phyloP scores from a whole-genome alignment of 805 yeast species.

The Wickerhamomyces subpelliculosus region DNA sequence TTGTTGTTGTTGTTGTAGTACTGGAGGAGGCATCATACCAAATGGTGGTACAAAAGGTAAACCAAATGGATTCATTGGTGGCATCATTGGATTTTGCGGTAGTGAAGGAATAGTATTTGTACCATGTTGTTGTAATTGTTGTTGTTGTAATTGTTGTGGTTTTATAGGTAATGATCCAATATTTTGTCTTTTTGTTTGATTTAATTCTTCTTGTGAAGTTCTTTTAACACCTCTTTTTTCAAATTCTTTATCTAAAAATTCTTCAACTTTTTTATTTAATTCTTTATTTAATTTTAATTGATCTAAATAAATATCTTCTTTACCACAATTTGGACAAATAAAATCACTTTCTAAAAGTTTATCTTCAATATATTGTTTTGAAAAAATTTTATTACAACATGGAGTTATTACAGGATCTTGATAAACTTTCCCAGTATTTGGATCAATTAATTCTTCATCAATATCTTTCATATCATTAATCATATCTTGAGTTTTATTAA shows the following conservation, averaged over 20 bases:
- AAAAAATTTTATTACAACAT: conserved; percentile 59
- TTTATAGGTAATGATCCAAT: conserved; percentile 5
- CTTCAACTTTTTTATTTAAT: conserved; percentile 46
- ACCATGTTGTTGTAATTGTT: too few species aligned
- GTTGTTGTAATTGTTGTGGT: conserved; percentile 1
- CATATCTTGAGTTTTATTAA: conserved; percentile 15
- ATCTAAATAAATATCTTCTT: conserved; percentile 70
- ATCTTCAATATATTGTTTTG: conserved; percentile 59
- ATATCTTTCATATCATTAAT: conserved; percentile 24
- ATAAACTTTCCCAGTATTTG: conserved; percentile 58
- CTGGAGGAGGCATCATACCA: conserved; percentile 26
- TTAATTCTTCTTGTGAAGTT: conserved; percentile 6
- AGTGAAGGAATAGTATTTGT: too few species aligned
- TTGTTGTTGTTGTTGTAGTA: background rate
- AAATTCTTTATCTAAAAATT: conserved; percentile 36
- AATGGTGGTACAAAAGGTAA: conserved; percentile 22
- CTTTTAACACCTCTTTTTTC: conserved; percentile 25
- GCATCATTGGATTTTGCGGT: conserved; percentile 8
- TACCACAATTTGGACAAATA: conserved; percentile 81
- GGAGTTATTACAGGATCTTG: conserved; percentile 75
- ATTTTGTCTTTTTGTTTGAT: conserved; percentile 9
- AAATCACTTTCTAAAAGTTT: conserved; percentile 75
- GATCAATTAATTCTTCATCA: conserved; percentile 63
- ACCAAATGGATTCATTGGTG: conserved; percentile 13
- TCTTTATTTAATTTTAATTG: conserved; percentile 55